phyloP scores from a whole-genome alignment of 2,329 filamentous ascomycete genomes.

The Ascochyta pisi region DNA sequence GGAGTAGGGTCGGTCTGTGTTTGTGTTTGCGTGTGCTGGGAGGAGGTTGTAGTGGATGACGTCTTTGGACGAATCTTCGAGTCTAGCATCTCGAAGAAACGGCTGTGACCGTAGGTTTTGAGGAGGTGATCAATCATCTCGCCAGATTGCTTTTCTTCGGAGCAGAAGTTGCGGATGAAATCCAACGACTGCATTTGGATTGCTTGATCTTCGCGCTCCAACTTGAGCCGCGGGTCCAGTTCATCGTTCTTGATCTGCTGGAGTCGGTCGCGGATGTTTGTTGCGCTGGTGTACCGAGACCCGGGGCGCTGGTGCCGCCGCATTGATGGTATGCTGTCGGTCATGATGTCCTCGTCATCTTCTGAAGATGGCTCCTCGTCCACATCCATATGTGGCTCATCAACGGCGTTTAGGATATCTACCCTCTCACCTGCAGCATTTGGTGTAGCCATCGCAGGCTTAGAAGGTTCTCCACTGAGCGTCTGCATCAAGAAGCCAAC shows the following conservation, averaged over 20 bases:
- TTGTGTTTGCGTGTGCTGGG: constrained; percentile 1
- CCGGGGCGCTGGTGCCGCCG: constrained; percentile 45
- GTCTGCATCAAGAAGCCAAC: constrained; percentile 82
- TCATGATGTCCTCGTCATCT: constrained; percentile 57
- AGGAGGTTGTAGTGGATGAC: constrained; percentile 11
- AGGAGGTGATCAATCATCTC: constrained; percentile 88
- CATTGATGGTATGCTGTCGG: constrained; percentile 52
- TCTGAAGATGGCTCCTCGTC: constrained; percentile 50
- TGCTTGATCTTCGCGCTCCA: constrained; percentile 77
- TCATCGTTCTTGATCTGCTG: constrained; percentile 67
- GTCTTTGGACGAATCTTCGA: constrained; percentile 71
- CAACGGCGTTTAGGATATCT: constrained; percentile 63
- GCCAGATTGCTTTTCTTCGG: constrained; percentile 61
- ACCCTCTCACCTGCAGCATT: constrained; percentile 68
- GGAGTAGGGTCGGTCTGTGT: constrained; percentile 24
- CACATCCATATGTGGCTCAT: constrained; percentile 52
- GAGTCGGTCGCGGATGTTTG: constrained; percentile 49
- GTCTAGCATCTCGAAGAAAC: constrained; percentile 80
- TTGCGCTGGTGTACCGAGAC: constrained; percentile 46
- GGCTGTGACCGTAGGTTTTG: constrained; percentile 73
- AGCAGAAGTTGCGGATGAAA: constrained; percentile 88
- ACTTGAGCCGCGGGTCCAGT: constrained; percentile 69
- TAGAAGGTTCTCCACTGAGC: constrained; percentile 66
- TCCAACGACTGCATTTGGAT: constrained; percentile 92
- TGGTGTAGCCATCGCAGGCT: constrained; percentile 59